Conservation (phyloP, 768 basidiomycete species). For the Pluteus cervinus region DNA sequence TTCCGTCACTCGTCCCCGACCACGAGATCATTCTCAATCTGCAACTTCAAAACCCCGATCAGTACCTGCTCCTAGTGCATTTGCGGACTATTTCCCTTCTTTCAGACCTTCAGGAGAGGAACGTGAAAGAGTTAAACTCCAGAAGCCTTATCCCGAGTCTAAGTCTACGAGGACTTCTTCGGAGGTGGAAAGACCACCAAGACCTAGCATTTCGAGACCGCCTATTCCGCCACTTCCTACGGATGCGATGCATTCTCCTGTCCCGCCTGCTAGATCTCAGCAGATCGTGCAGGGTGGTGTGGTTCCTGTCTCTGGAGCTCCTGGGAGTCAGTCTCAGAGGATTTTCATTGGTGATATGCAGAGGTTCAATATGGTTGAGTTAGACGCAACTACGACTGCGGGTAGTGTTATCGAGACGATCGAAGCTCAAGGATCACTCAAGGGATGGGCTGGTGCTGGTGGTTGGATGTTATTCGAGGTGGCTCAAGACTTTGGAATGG, state of each 20-base stretch:
- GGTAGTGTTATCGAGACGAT: conserved; percentile 67
- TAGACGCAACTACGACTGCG: conserved; percentile 61
- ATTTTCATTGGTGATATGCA: conserved; percentile 77
- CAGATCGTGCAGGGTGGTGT: too few species aligned
- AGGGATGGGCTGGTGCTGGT: conserved; percentile 48
- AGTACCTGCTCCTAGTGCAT: too few species aligned
- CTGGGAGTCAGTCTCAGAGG: conserved; percentile 46
- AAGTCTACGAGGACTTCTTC: conserved; percentile 18
- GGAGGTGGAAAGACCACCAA: conserved; percentile 3
- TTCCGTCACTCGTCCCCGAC: too few species aligned
- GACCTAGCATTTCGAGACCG: background rate
- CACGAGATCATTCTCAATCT: too few species aligned
- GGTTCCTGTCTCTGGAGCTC: too few species aligned
- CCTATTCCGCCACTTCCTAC: too few species aligned
- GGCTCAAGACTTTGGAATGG: conserved; percentile 89
- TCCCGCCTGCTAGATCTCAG: too few species aligned
- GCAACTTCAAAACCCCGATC: too few species aligned
- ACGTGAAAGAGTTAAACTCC: conserved; percentile 17
- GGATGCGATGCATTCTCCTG: too few species aligned
- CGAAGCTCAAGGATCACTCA: conserved; percentile 60
- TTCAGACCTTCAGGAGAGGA: conserved; percentile 5
- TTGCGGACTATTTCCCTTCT: too few species aligned
- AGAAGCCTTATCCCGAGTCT: conserved; percentile 8
- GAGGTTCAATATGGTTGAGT: conserved; percentile 68
- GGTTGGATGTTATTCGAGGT: conserved; percentile 91